Conservation (phyloP, 768 basidiomycete species). For the Lactifluus hygrophoroides region DNA sequence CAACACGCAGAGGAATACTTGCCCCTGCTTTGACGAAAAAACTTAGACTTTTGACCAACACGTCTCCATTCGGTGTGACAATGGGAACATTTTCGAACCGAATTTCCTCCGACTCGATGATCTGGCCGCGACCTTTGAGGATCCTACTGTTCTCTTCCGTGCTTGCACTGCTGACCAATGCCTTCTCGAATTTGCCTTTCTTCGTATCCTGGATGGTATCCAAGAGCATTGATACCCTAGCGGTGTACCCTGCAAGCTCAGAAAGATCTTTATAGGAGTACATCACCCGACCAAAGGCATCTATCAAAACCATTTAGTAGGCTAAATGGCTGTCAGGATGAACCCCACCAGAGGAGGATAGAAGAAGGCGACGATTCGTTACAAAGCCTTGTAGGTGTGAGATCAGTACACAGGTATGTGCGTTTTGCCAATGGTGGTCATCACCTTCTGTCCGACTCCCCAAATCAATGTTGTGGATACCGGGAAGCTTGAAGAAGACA, state of each 20-base stretch:
- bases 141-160: conserved; percentile 70
- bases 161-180: conserved; percentile 64
- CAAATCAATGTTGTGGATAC: conserved; percentile 55
- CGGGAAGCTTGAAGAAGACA: conserved; percentile 83
- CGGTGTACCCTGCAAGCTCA: conserved; percentile 93
- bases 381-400: conserved; percentile 62
- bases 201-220: conserved; percentile 87
- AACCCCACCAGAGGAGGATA: conserved; percentile 69
- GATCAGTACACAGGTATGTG: neutral
- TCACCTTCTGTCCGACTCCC: conserved; percentile 85
- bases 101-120: conserved; percentile 83
- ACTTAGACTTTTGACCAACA: conserved; percentile 74
- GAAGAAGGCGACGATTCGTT: conserved; percentile 83
- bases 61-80: conserved; percentile 91
- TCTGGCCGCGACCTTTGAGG: conserved; percentile 64
- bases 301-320: conserved; percentile 30
- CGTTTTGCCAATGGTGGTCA: conserved; percentile 35
- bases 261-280: conserved; percentile 96
- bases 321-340: neutral
- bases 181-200: conserved; percentile 81
- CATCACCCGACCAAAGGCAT: conserved; percentile 94
- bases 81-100: conserved; percentile 91
- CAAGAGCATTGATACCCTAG: conserved; percentile 79
- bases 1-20: conserved; percentile 20
- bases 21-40: conserved; percentile 89